Conservation (phyloP, 176 grass and related monocot genomes). For the Hordeum marinum region DNA sequence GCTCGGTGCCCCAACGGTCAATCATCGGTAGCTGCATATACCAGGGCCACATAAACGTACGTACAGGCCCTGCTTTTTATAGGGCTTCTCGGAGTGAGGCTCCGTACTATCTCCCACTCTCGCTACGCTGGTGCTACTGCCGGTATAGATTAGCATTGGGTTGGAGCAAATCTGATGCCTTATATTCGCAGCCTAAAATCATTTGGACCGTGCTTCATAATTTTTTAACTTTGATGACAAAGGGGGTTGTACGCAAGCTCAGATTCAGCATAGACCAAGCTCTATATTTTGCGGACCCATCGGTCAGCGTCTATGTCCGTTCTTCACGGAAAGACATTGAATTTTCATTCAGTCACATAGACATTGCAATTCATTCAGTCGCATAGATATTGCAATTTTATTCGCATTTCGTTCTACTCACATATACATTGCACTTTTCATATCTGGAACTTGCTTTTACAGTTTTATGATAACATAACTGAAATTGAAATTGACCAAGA, state of each 20-base stretch:
- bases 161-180: not conserved
- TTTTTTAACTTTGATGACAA: no score
- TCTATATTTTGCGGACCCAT: not conserved
- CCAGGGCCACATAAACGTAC: slow-evolving; percentile 5
- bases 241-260: no score
- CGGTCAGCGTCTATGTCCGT: not conserved
- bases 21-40: slow-evolving; percentile 38
- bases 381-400: not conserved
- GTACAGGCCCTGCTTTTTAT: not conserved
- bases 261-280: no score
- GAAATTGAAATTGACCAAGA: no score
- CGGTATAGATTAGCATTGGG: no score
- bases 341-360: no score
- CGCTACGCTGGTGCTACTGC: no score
- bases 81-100: not conserved
- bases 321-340: no score
- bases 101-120: not conserved
- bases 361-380: not conserved
- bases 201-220: not conserved
- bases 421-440: not conserved
- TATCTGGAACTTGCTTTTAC: no score
- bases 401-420: not conserved
- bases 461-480: no score
- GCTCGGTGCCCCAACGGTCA: slow-evolving; percentile 32
- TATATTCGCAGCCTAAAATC: not conserved